Evolutionary conservation across 2,329 filamentous ascomycete species (phyloP).

Genomic region (Drechslera avenae): DNA sequence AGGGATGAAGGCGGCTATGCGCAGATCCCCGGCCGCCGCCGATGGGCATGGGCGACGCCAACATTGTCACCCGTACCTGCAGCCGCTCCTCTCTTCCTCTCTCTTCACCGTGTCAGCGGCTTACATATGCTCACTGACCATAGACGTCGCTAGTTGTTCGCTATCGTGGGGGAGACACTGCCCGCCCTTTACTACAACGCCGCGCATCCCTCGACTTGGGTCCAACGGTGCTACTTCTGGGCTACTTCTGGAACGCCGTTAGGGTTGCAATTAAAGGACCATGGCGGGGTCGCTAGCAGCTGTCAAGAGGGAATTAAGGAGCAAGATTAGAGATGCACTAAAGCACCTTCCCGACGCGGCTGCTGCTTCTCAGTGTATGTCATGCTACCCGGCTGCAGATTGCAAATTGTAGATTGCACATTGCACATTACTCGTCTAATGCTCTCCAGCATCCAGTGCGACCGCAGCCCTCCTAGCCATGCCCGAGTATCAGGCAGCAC

Average conservation of each 20-base stretch:
- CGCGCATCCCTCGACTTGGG: not conserved
- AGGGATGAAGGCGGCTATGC: slow-evolving; percentile 32
- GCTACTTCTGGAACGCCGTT: slow-evolving; percentile 18
- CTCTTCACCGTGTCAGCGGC: slow-evolving; percentile 7
- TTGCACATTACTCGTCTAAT: slow-evolving; percentile 20
- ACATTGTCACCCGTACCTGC: slow-evolving; percentile 24
- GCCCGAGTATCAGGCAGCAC: slow-evolving; percentile 75
- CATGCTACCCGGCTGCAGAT: not conserved
- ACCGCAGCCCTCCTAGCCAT: slow-evolving; percentile 69
- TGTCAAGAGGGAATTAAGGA: slow-evolving; percentile 78
- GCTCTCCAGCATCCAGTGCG: slow-evolving; percentile 64
- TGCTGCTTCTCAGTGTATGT: slow-evolving; percentile 72
- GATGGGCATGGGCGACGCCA: slow-evolving; percentile 7
- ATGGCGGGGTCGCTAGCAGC: slow-evolving; percentile 61
- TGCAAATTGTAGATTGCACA: too few species aligned
- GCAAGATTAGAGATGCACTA: slow-evolving; percentile 70
- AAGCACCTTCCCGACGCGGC: slow-evolving; percentile 65
- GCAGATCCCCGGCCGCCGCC: slow-evolving; percentile 34
- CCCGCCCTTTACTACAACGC: not conserved
- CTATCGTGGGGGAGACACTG: not conserved
- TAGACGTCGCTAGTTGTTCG: not conserved
- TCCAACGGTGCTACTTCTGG: slow-evolving; percentile 11
- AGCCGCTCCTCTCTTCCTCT: too few species aligned
- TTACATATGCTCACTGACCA: not conserved
- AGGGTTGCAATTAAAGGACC: slow-evolving; percentile 14